Percentiles rank a stretch among this genome's conserved stretches.
These are phyloP conservation scores for Mucor racemosus DNA, from an alignment of 371 early-diverging fungal species.

Conservation along the genomic window DNA sequence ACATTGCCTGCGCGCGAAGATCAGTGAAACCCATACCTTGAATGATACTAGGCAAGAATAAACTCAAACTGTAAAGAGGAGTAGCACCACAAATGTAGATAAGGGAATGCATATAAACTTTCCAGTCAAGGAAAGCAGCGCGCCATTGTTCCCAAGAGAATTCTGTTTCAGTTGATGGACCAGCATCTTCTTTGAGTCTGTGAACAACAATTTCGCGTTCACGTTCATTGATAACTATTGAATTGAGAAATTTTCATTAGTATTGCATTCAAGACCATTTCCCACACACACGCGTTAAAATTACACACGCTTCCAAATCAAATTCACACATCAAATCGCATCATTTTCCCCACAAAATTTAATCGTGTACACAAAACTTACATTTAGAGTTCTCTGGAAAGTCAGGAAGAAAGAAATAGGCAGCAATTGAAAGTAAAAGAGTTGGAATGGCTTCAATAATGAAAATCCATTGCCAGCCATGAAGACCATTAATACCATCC, in stretches of 20 bases:
- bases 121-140: conserved; percentile 59
- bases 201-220: conserved; percentile 62
- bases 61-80: conserved; percentile 66
- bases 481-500: conserved; percentile 51
- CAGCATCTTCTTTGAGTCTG: conserved; percentile 64
- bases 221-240: conserved; percentile 52
- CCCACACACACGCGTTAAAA: background rate
- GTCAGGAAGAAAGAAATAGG: conserved; percentile 71
- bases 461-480: conserved; percentile 77
- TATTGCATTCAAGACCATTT: background rate
- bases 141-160: conserved; percentile 66
- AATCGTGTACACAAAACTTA: conserved; percentile 19
- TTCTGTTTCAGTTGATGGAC: conserved; percentile 59
- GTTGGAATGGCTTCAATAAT: conserved; percentile 78
- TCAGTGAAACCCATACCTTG: conserved; percentile 64
- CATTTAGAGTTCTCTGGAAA: conserved; percentile 72
- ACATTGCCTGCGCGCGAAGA: conserved; percentile 56
- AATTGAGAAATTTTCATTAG: background rate
- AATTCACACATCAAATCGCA: background rate
- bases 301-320: background rate
- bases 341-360: background rate
- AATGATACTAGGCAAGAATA: conserved; percentile 78
- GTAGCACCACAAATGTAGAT: conserved; percentile 68
- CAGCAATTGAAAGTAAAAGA: conserved; percentile 58
- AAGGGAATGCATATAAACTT: conserved; percentile 58